phyloP scores from a whole-genome alignment of 495 filamentous ascomycete genomes.

The Penicillium robsamsonii region DNA sequence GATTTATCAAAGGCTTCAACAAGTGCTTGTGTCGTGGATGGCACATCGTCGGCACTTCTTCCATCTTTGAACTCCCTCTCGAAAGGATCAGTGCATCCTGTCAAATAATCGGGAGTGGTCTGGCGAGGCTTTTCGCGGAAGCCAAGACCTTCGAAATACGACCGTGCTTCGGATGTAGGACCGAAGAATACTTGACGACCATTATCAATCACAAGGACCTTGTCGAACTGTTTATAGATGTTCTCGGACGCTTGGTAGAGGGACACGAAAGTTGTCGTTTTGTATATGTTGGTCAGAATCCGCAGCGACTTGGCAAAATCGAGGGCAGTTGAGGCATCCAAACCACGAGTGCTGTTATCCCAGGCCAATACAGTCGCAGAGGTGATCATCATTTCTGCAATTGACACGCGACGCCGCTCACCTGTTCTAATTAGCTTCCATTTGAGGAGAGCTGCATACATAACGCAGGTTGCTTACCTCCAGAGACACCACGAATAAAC shows the following conservation, averaged over 20 bases:
- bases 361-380: conserved; percentile 70
- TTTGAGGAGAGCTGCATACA: neutral
- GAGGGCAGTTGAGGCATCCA: conserved; percentile 80
- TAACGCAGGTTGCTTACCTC: conserved; percentile 26
- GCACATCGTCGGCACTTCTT: conserved; percentile 58
- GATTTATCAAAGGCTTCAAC: conserved; percentile 68
- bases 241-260: conserved; percentile 82
- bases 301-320: conserved; percentile 70
- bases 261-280: conserved; percentile 75
- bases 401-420: conserved; percentile 65
- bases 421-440: conserved; percentile 36
- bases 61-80: conserved; percentile 74
- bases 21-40: conserved; percentile 61
- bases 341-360: conserved; percentile 82
- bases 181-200: conserved; percentile 83
- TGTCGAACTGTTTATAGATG: conserved; percentile 86
- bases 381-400: conserved; percentile 63
- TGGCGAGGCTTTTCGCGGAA: conserved; percentile 76
- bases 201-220: conserved; percentile 77
- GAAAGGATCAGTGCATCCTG: conserved; percentile 78
- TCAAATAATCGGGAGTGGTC: conserved; percentile 84
- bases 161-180: conserved; percentile 61
- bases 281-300: conserved; percentile 74
- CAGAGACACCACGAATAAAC: conserved; percentile 80
- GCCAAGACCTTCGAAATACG: conserved; percentile 80